Base-by-base conservation (phyloP, 2,329 filamentous ascomycete genomes). In the Colletotrichum ledebouriae region DNA sequence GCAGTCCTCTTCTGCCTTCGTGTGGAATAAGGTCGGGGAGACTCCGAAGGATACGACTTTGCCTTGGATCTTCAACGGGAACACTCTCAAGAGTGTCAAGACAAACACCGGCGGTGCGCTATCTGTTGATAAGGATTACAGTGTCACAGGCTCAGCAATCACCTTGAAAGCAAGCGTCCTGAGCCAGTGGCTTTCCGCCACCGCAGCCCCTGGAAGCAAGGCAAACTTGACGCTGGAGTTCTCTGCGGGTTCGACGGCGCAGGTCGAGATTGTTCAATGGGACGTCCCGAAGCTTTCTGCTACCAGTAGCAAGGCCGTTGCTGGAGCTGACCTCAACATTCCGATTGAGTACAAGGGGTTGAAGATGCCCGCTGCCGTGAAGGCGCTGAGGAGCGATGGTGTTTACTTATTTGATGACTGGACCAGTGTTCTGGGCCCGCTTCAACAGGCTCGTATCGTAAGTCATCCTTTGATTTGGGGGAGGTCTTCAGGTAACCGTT, bases 331-430 rank as follows among this genome's bases (percentile, higher is more conserved):
- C n/a, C 74, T 88, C 1, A 72, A 73, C 1, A 85, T 89, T 57
- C 86, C 86, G 0, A 76, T 89, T 1, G 80, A 78, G 0, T 89
- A 84, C 80, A 80, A 82, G 5, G 87, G 87, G 0, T 70, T 87
- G 9, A 76, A 79, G n/a, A 78, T 80, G 6, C 76, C 84, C 0
- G 86, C 87, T 0, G 79, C 87, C 0, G 81, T 88, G 3, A 84
- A 85, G 71, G 85, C 86, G 10, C 52, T 84, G 5, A 81, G 80
- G 20, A 75, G 72, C 2, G 84, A 86, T 67, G 85, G 85, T 1
- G 79, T 75, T 6, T 86, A 81, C 59, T 73, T 89, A 6, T 80
- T 86, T 4, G 87, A 90, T 70, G 81, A 84, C 57, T 90, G 85
- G 85, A 89, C 87, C 75, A 81, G 72, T 86, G 80, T 29, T 34